phyloP scores from a whole-genome alignment of 2,329 filamentous ascomycete species.

The Hirsutella minnesotensis region DNA sequence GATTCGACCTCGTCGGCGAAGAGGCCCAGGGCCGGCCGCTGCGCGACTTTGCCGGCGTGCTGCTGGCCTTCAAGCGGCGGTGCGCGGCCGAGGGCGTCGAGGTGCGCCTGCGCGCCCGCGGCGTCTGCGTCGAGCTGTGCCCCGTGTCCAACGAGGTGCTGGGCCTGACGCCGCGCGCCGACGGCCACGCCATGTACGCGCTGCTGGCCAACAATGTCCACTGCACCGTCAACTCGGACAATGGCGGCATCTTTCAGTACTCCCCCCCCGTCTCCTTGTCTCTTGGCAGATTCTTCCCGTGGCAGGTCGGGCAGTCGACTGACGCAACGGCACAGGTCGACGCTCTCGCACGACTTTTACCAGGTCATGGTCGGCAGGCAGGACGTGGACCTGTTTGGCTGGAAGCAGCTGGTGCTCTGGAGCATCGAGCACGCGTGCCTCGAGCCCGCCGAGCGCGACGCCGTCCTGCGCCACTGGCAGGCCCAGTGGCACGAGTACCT shows the following conservation, averaged over 20 bases:
- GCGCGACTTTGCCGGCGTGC: constrained; percentile 38
- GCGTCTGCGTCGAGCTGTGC: constrained; percentile 63
- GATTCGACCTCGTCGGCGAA: constrained; percentile 61
- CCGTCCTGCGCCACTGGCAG: constrained; percentile 33
- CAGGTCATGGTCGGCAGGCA: constrained; percentile 59
- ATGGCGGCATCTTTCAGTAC: constrained; percentile 60
- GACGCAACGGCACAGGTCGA: constrained; percentile 39
- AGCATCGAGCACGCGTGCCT: constrained; percentile 51
- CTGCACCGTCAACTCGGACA: constrained; percentile 65
- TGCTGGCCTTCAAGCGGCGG: constrained; percentile 41
- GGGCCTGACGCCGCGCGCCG: constrained; percentile 52
- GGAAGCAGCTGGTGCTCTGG: constrained; percentile 57
- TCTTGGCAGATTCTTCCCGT: not conserved
- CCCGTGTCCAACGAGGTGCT: constrained; percentile 69
- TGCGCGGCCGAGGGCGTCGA: constrained; percentile 37
- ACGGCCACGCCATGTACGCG: constrained; percentile 55
- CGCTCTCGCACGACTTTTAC: constrained; percentile 66
- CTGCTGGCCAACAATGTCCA: constrained; percentile 61
- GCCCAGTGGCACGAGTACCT: constrained; percentile 48
- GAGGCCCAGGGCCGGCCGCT: constrained; percentile 50
- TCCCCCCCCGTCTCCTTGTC: not conserved
- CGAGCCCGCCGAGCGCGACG: constrained; percentile 24
- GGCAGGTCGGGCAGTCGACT: not conserved
- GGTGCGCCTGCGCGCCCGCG: constrained; percentile 51
- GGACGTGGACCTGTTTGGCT: constrained; percentile 56